A percentile compares a stretch with the other conserved stretches of the same genome.
These are phyloP conservation scores for Apiotrichum akiyoshidainum DNA, from an alignment of 1,284 basidiomycete genomes.

Conservation along the genomic window DNA sequence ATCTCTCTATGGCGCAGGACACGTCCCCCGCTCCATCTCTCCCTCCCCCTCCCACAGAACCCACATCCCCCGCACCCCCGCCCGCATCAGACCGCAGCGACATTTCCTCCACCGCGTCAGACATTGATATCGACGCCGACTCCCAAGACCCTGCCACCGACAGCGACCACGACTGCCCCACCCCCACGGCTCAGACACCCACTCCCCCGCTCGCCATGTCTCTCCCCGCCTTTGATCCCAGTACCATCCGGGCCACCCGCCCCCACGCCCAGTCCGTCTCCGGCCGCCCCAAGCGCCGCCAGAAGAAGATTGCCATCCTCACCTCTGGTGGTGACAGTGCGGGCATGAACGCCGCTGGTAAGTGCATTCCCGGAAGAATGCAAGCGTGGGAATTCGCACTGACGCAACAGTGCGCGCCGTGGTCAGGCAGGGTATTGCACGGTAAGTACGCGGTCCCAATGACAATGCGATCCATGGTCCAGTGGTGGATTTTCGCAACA, in stretches of 20 bases:
- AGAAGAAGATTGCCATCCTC: conserved; percentile 72
- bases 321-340: conserved; percentile 97
- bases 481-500: no score
- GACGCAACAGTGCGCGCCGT: conserved; percentile 66
- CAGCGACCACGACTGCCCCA: no score
- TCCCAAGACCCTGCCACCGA: no score
- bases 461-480: neutral
- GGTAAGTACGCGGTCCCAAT: conserved; percentile 57
- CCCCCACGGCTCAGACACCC: no score
- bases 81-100: no score
- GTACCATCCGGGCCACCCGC: neutral
- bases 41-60: no score
- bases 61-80: no score
- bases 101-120: no score
- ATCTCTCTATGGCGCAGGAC: no score
- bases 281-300: conserved; percentile 1
- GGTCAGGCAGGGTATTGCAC: conserved; percentile 82
- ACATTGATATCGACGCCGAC: no score
- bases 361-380: conserved; percentile 11
- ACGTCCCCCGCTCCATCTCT: no score
- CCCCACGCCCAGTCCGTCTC: neutral
- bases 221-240: neutral
- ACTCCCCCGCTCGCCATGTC: neutral
- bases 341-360: conserved; percentile 84
- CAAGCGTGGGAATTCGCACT: neutral